phyloP scores from a whole-genome alignment of 495 filamentous ascomycete species.

The Aspergillus diversus region DNA sequence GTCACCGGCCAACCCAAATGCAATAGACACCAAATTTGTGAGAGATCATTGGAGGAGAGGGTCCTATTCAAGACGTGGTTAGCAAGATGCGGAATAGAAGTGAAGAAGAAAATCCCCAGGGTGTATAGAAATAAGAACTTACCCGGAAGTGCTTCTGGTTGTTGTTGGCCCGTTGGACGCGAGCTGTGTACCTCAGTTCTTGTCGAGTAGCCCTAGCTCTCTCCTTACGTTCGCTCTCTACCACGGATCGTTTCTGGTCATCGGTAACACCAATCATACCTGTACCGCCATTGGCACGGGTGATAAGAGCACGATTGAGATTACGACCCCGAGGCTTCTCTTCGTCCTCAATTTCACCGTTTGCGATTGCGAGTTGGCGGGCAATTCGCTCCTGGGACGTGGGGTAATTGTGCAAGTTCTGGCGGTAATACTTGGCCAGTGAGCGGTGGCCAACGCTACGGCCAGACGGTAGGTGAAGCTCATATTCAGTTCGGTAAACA shows the following conservation, averaged over 20 bases:
- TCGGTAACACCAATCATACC: constrained; percentile 77
- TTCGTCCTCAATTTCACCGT: constrained; percentile 52
- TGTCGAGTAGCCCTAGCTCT: constrained; percentile 62
- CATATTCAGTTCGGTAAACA: constrained; percentile 82
- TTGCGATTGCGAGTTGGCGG: constrained; percentile 50
- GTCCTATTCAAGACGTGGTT: constrained; percentile 35
- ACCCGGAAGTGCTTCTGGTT: constrained; percentile 79
- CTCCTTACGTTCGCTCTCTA: constrained; percentile 66
- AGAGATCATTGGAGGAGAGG: constrained; percentile 49
- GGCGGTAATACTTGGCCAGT: constrained; percentile 81
- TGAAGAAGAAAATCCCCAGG: neutral
- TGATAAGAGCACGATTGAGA: constrained; percentile 63
- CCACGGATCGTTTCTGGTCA: constrained; percentile 68
- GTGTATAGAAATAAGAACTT: constrained; percentile 28
- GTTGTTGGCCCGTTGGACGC: constrained; percentile 66
- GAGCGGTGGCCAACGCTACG: constrained; percentile 90
- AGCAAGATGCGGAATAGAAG: constrained; percentile 16
- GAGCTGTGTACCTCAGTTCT: constrained; percentile 61
- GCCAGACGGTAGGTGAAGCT: constrained; percentile 91
- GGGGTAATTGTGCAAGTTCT: constrained; percentile 86
- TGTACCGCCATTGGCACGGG: constrained; percentile 68
- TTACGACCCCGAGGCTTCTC: constrained; percentile 40
- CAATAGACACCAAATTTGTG: neutral
- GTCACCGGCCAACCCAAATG: constrained; percentile 12
- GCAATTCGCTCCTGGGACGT: constrained; percentile 62